Evolutionary conservation across 495 filamentous ascomycete species (phyloP).

Genomic region (Hypomontagnella monticulosa): DNA sequence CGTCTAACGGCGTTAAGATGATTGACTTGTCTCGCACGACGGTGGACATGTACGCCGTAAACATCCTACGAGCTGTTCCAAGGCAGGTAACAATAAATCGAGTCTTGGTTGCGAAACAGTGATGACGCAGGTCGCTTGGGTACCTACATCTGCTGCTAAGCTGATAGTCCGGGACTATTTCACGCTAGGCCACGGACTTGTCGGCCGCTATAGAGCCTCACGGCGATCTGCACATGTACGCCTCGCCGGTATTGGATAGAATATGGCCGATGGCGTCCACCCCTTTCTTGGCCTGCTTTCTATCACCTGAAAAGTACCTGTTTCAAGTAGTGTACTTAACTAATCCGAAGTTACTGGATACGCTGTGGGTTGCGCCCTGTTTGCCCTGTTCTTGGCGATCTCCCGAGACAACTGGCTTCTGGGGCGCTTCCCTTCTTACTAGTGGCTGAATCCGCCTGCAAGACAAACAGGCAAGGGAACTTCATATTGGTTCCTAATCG

Average conservation of each 20-base stretch:
- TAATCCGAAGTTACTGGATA: conserved; percentile 22
- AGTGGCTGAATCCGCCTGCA: conserved; percentile 4
- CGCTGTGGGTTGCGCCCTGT: conserved; percentile 6
- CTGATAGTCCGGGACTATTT: conserved; percentile 12
- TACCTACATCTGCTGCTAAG: conserved; percentile 11
- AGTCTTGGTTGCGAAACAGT: conserved; percentile 22
- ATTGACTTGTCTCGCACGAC: conserved; percentile 1
- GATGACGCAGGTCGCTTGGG: conserved; percentile 21
- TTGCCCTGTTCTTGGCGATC: conserved; percentile 19
- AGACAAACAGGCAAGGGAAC: conserved; percentile 22
- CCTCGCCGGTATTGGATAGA: conserved; percentile 19
- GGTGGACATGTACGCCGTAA: conserved; percentile 15
- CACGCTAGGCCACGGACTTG: conserved; percentile 5
- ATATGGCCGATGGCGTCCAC: conserved; percentile 17
- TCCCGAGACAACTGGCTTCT: conserved; percentile 25
- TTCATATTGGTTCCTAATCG: conserved; percentile 8
- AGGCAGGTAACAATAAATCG: conserved; percentile 18
- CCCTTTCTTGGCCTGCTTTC: conserved; percentile 19
- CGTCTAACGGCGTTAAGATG: conserved; percentile 4
- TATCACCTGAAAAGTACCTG: conserved; percentile 2
- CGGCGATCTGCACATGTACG: conserved; percentile 10
- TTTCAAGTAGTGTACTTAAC: neutral
- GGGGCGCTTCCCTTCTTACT: neutral
- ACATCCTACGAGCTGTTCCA: conserved; percentile 11
- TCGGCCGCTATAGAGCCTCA: conserved; percentile 16